These are phyloP conservation scores for Colletotrichum somersetense DNA, from an alignment of 2,329 filamentous ascomycete genomes.

Conservation along the genomic window DNA sequence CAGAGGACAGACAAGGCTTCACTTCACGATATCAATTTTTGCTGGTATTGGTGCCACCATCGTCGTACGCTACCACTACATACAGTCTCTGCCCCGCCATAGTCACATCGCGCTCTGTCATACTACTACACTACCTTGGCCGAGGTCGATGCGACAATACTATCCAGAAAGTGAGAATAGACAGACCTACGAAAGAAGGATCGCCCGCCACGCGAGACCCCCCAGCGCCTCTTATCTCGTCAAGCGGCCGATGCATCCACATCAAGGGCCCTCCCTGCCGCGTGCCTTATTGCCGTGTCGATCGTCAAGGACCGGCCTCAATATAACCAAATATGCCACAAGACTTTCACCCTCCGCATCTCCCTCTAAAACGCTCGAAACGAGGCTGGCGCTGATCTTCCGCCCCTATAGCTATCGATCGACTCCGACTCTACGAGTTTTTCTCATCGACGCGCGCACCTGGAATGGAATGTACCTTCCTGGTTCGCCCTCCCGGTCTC, in stretches of 20 bases:
- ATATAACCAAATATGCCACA: background rate
- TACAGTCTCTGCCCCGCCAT: conserved; percentile 4
- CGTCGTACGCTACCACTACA: background rate
- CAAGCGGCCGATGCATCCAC: background rate
- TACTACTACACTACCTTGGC: background rate
- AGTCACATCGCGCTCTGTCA: background rate
- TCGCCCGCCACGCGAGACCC: conserved; percentile 16
- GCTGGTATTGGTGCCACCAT: background rate
- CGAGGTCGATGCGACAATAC: background rate
- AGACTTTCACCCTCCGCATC: background rate
- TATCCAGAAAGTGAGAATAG: no score
- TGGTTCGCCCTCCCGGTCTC: conserved; percentile 8
- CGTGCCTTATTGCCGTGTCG: no score
- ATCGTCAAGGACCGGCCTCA: background rate
- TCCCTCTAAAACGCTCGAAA: conserved; percentile 18
- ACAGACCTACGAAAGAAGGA: background rate
- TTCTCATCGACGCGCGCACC: background rate
- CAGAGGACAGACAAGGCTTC: background rate
- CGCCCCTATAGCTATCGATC: background rate
- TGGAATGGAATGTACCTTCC: background rate
- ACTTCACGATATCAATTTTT: background rate
- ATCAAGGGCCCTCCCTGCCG: background rate
- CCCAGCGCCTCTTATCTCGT: background rate
- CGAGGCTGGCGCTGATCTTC: background rate
- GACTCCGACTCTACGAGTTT: background rate